phyloP scores from a whole-genome alignment of 2,329 filamentous ascomycete species.

The Hymenoscyphus fraxineus region DNA sequence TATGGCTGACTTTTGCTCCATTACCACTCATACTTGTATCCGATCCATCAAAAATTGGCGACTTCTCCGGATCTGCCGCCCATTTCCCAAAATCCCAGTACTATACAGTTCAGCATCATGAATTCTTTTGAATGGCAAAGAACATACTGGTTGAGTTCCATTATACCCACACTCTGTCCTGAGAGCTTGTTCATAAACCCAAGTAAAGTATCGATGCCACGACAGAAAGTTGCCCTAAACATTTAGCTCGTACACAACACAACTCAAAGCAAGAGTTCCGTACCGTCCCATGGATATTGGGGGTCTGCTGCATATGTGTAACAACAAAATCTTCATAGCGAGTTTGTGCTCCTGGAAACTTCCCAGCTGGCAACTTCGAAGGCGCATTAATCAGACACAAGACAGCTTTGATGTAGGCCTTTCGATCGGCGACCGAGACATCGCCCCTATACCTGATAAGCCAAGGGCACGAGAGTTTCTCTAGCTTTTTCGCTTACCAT shows the following conservation, averaged over 20 bases:
- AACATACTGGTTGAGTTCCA: slow-evolving; percentile 39
- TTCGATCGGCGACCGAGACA: slow-evolving; percentile 17
- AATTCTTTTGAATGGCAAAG: slow-evolving; percentile 31
- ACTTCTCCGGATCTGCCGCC: slow-evolving; percentile 42
- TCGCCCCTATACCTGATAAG: slow-evolving; percentile 15
- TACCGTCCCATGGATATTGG: slow-evolving; percentile 23
- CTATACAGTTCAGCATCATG: slow-evolving; percentile 29
- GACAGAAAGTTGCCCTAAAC: slow-evolving; percentile 36
- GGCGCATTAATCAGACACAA: slow-evolving; percentile 35
- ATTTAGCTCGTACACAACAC: neutral
- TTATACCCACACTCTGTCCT: slow-evolving; percentile 41
- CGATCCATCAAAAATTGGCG: slow-evolving; percentile 53
- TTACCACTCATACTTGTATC: slow-evolving; percentile 48
- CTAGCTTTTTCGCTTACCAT: slow-evolving; percentile 15
- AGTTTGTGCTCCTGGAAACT: slow-evolving; percentile 34
- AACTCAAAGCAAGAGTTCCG: slow-evolving; percentile 24
- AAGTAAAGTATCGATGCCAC: slow-evolving; percentile 43
- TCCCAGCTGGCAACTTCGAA: slow-evolving; percentile 31
- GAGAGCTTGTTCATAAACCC: slow-evolving; percentile 41
- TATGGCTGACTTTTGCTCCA: slow-evolving; percentile 35
- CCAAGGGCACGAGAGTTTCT: neutral
- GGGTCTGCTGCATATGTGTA: slow-evolving; percentile 36
- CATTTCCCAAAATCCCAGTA: slow-evolving; percentile 47
- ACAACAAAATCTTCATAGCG: slow-evolving; percentile 39
- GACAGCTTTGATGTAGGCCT: slow-evolving; percentile 36